phyloP scores from a whole-genome alignment of 139 green algal genomes.

The Yamagishiella unicocca region DNA sequence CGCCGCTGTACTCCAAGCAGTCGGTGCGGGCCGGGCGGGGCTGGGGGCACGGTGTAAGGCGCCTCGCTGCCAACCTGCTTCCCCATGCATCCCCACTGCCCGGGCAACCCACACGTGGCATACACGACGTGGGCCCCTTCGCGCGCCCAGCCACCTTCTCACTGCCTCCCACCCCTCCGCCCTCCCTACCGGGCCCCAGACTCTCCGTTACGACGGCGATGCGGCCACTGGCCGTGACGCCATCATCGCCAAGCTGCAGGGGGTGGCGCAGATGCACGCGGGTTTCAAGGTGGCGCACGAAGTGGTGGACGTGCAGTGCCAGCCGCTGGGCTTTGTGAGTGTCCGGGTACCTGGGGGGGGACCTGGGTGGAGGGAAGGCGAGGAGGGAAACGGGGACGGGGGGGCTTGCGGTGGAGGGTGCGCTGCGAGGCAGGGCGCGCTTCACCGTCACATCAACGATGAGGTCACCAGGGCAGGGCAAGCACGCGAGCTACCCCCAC shows the following conservation, averaged over 20 bases:
- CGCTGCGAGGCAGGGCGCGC: too few species aligned
- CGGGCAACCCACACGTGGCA: too few species aligned
- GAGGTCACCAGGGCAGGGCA: too few species aligned
- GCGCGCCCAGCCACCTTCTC: not conserved
- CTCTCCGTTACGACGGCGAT: slow-evolving; percentile 68
- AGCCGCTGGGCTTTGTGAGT: slow-evolving; percentile 61
- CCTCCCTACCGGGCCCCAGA: slow-evolving; percentile 41
- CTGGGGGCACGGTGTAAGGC: too few species aligned
- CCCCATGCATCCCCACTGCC: too few species aligned
- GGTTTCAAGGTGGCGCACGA: slow-evolving; percentile 57
- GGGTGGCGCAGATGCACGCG: slow-evolving; percentile 50
- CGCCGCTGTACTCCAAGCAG: slow-evolving; percentile 62
- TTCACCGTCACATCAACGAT: too few species aligned
- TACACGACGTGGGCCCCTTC: not conserved
- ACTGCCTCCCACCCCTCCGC: not conserved
- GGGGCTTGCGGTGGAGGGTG: too few species aligned
- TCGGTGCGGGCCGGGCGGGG: too few species aligned
- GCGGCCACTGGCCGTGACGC: slow-evolving; percentile 48
- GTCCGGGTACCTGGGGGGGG: not conserved
- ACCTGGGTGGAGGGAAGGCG: not conserved
- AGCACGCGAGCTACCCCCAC: too few species aligned
- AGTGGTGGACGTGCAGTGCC: slow-evolving; percentile 63
- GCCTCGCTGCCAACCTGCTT: too few species aligned
- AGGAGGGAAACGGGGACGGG: not conserved
- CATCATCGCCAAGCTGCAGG: slow-evolving; percentile 65